phyloP scores from a whole-genome alignment of 208 protist species.

The Trypanosoma brucei region DNA sequence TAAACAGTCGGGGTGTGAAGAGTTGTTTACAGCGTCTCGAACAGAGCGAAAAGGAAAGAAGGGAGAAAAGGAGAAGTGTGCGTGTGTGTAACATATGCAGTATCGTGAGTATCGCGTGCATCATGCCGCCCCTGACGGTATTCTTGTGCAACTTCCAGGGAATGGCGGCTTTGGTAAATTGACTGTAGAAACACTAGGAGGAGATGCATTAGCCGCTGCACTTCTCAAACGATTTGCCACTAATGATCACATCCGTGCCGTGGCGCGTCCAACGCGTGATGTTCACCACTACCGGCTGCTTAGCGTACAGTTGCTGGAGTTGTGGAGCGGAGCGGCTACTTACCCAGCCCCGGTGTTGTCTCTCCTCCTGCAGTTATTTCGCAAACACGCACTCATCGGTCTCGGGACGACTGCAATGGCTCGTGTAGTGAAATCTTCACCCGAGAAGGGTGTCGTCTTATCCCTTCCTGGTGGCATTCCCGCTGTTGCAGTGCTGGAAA shows the following conservation, averaged over 20 bases:
- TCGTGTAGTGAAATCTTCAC: constrained; percentile 40
- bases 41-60: neutral
- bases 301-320: constrained; percentile 46
- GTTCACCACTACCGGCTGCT: constrained; percentile 71
- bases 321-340: constrained; percentile 49
- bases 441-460: constrained; percentile 56
- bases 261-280: constrained; percentile 50
- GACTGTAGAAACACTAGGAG: constrained; percentile 61
- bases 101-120: constrained; percentile 79
- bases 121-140: constrained; percentile 56
- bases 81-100: constrained; percentile 6
- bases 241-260: constrained; percentile 44
- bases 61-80: neutral
- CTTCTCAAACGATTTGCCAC: constrained; percentile 60
- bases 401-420: constrained; percentile 71
- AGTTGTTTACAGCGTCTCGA: too few species aligned
- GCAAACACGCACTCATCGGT: constrained; percentile 76
- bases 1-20: too few species aligned
- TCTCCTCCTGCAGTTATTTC: constrained; percentile 55
- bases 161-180: constrained; percentile 74
- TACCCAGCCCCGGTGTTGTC: constrained; percentile 45
- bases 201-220: constrained; percentile 56
- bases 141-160: constrained; percentile 75
- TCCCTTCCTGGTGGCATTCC: constrained; percentile 44
- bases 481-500: constrained; percentile 67